Base-by-base conservation (phyloP, 2,329 filamentous ascomycete species). In the Cladophialophora yegresii region DNA sequence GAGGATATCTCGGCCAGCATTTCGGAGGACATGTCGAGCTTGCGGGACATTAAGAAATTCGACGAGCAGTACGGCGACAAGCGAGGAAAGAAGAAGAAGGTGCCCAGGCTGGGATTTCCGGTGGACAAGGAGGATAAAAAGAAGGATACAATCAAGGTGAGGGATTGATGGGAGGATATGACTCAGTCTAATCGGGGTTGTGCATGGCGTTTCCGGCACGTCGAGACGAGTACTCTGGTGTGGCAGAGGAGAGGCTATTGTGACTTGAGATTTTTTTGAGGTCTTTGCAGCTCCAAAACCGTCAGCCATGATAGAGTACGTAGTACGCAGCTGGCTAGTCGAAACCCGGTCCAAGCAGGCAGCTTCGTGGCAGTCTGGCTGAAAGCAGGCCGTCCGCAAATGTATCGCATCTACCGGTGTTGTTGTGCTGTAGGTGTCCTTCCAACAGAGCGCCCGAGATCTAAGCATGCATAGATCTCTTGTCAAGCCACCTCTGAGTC, bases 41-140 rank as follows among this genome's bases (percentile, higher is more conserved):
- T 99, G 67, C 86, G 87, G 69, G 90, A 91, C 12, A 96, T 99
- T 72, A 85, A 91, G 71, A 96, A 96, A 78, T 99, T 98, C 73
- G 95, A 99, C 74, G 91, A 96, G 78, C 90, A 93, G 75, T 99
- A 93, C 75, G 93, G 95, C 28, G 92, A 96, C 74, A 85, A 89
- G 40, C 89, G 86, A 73, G 85, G 84, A 1, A 84, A 85, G 70
- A 84, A 85, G 73, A 86, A 85, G 74, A 87, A 85, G 76, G 86
- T 76, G 28, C 70, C 75, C 9, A 78, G 79, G 0, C 83, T 81
- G 75, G 84, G 84, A 3, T 85, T 85, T 71, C 75, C 73, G 54
- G 75, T 76, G 22, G 76, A 76, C 2, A 70, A 67, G 22, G 72
- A 73, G 22, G 72, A 74, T 8, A 74, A 76, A 32, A 65, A 72